These are phyloP conservation scores for Phytophthora vignae DNA, from an alignment of 352 stramenopile genomes.

Conservation along the genomic window DNA sequence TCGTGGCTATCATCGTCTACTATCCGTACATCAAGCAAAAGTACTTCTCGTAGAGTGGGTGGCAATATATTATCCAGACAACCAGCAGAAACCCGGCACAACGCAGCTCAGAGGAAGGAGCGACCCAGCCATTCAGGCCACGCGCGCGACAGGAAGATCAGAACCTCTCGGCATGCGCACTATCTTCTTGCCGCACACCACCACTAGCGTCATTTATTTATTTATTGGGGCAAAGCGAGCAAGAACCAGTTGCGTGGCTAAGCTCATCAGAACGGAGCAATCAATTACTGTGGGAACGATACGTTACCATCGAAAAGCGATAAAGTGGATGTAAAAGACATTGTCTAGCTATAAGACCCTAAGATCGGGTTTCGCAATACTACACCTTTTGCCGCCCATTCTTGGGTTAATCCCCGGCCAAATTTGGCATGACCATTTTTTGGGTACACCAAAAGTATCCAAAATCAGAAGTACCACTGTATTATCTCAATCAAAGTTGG, in stretches of 20 bases:
- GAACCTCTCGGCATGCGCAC: background rate
- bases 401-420: no score
- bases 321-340: background rate
- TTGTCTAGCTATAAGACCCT: no score
- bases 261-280: background rate
- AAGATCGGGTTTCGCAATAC: no score
- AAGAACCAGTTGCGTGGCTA: conserved; percentile 6
- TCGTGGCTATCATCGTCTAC: conserved; percentile 55
- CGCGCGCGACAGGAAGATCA: background rate
- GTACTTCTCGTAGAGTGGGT: conserved; percentile 28
- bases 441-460: no score
- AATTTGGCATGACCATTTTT: no score
- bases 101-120: no score
- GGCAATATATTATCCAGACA: background rate
- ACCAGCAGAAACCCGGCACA: no score
- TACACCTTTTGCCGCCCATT: no score
- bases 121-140: no score
- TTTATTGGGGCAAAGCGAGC: conserved; percentile 34
- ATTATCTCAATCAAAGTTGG: no score
- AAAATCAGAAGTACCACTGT: no score
- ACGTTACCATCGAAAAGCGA: background rate
- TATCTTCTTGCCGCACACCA: conserved; percentile 27
- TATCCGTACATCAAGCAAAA: conserved; percentile 61
- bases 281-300: background rate
- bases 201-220: conserved; percentile 43